Evolutionary conservation across 208 protist genomes (phyloP), one percentile per base, ranked within the genome.

Genomic region (Acanthamoeba castellanii): DNA sequence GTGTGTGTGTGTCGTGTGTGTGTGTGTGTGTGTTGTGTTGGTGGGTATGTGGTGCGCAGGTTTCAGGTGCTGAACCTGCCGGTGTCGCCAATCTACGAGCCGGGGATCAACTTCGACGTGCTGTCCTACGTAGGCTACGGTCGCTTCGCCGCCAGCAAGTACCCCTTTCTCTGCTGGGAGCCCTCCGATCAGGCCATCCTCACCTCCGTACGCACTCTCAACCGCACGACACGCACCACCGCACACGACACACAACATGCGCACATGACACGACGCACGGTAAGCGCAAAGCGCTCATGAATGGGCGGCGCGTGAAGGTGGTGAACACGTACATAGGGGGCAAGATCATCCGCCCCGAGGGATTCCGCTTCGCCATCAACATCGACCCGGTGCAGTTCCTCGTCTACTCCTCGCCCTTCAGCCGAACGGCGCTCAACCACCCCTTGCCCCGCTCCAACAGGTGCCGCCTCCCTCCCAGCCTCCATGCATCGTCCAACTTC

Each of bases 81-180:
- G 8, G 30, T 42, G 22, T 30, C 30, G n/a, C 70, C 70, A 1
- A 20, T 66, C 16, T 37, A 37, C 37, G 25, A 78, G 27, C 70
- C 70, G 37, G 70, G 70, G 8, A 30, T 78, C 70, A 78, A 78
- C 37, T 78, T 78, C 37, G 70, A 30, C 0, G 13, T 78, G 16
- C 70, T 78, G 32, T 30, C 70, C 70, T 30, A 78, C 32, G 59
- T 66, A 1, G 70, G 70, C 70, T 78, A 78, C 70, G 70, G 70
- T 13, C 70, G 70, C 70, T 78, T 78, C 70, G 70, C 70, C 9
- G 3, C 11, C n/a, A 45, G 30, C 37, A 16, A 16, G 16, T 78
- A 78, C 37, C 70, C 70, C 13, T 78, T 78, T n/a, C 70, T 78
- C 70, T 78, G 70, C 70, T 78, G 70, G 70, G 70, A 78, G 70